phyloP scores from a whole-genome alignment of 1,139 yeast species.

The Kluyveromyces marxianus region DNA sequence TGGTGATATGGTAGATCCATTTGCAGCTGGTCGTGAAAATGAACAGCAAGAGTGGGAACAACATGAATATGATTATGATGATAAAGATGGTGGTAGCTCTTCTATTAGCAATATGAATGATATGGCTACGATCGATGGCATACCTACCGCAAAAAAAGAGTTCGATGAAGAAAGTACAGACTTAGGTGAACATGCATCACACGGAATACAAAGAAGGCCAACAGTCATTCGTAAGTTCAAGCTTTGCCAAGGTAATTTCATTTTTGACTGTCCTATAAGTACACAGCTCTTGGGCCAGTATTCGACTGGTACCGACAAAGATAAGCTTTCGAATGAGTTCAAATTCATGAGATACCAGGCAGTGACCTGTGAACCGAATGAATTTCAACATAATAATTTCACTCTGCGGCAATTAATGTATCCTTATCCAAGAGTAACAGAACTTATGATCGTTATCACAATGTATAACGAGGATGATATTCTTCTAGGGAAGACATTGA shows the following conservation, averaged over 20 bases:
- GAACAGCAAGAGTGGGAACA: constrained; percentile 1
- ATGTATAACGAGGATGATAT: constrained; percentile 92
- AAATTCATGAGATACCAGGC: constrained; percentile 79
- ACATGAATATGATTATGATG: constrained; percentile 2
- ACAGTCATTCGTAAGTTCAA: constrained; percentile 28
- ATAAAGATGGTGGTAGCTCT: constrained; percentile 2
- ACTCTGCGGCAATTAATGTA: constrained; percentile 65
- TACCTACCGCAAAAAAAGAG: constrained; percentile 7
- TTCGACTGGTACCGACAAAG: constrained; percentile 32
- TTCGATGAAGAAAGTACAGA: constrained; percentile 13
- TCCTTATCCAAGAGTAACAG: constrained; percentile 71
- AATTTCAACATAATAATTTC: constrained; percentile 67
- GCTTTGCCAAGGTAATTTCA: constrained; percentile 49
- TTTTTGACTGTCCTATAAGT: constrained; percentile 61
- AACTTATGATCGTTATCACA: constrained; percentile 79
- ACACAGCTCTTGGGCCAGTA: constrained; percentile 45
- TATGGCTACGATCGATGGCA: constrained; percentile 19
- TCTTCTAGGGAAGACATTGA: constrained; percentile 81
- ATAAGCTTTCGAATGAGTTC: constrained; percentile 60
- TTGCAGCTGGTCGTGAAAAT: constrained; percentile 8
- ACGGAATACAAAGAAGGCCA: constrained; percentile 15
- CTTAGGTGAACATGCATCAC: constrained; percentile 8
- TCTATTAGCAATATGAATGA: constrained; percentile 13
- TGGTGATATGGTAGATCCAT: constrained; percentile 32
- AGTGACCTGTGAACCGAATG: constrained; percentile 77